Percentiles rank a stretch among this genome's conserved stretches.
Conservation (phyloP, 202 grass and related monocot species). For the Eragrostis tef region DNA sequence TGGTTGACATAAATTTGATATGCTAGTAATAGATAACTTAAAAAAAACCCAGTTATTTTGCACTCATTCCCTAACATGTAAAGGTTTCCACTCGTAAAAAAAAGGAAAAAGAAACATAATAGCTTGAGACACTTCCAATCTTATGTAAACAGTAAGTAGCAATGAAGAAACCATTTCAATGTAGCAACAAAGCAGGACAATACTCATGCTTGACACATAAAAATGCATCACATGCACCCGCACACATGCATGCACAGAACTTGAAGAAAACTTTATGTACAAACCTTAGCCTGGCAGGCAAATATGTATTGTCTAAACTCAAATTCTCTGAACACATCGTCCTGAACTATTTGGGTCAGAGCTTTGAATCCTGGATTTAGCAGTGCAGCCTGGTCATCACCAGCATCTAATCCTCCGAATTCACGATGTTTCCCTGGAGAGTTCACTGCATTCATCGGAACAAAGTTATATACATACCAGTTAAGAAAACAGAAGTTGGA, state of each 20-base stretch:
- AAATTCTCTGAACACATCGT: constrained; percentile 95
- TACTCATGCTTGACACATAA: neutral
- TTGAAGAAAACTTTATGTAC: constrained; percentile 41
- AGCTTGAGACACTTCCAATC: constrained; percentile 21
- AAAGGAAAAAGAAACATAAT: constrained; percentile 2
- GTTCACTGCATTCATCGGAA: constrained; percentile 60
- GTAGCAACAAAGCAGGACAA: neutral
- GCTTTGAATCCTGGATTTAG: constrained; percentile 88
- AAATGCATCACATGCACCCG: neutral
- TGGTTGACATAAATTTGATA: neutral
- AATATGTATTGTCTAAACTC: constrained; percentile 99
- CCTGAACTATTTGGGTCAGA: constrained; percentile 89
- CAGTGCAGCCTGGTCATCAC: constrained; percentile 92
- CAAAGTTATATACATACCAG: constrained; percentile 38
- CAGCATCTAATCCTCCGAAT: constrained; percentile 92
- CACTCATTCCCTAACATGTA: constrained; percentile 1
- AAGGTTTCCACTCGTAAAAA: constrained; percentile 1
- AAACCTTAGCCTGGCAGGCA: constrained; percentile 97
- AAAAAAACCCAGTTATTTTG: neutral
- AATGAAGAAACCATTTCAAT: constrained; percentile 24
- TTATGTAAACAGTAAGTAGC: constrained; percentile 18
- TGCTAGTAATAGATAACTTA: neutral
- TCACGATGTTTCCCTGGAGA: constrained; percentile 84
- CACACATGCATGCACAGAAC: neutral
- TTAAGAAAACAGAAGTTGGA: constrained; percentile 33